Evolutionary conservation across 305 asterid genomes (phyloP), one percentile per base, ranked within the genome.

Genomic region (Fraxinus nigra): DNA sequence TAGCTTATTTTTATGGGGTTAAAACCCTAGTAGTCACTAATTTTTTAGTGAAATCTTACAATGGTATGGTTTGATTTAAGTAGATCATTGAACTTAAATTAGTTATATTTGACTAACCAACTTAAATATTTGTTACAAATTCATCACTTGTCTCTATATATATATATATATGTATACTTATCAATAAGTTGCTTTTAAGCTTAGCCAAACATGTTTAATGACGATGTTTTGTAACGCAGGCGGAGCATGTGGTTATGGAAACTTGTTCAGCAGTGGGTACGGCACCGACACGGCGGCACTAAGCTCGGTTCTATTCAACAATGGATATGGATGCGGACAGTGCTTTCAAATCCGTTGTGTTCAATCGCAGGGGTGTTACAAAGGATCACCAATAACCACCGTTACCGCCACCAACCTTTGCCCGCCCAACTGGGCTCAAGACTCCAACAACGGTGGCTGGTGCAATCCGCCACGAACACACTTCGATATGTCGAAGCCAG

Each of bases 221-320:
- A 65, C 1, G 7, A 65, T 65, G 28, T 24, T 0, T 63, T 2
- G 16, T 1, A 5, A 22, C 1, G 7, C 76, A 93, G 97, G 98
- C 0, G 99, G 98, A 40, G 98, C 99, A 5, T 94, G 97, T 83
- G 99, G 99, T 0, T 95, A 95, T 63, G 99, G 97, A 11, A 91
- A 95, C 78, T 77, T 95, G 78, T 87, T 82, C 82, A 82, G 24
- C 78, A 90, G 76, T 26, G 99, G 97, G 0, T 95, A 95, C 54
- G 96, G 97, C 38, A 90, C 92, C 5, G 88, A 85, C 77, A 94
- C 98, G 4, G 97, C 97, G 7, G 98, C 98, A 1, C 59, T 94
- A 78, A 94, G 98, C 89, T 78, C 98, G 0, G 94, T 87, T 4
- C 69, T 94, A 7, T 95, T 94, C 89, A 75, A 89, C 65, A 90